Conservation (phyloP, 108 stramenopile species). For the Phaeodactylum tricornutum region DNA sequence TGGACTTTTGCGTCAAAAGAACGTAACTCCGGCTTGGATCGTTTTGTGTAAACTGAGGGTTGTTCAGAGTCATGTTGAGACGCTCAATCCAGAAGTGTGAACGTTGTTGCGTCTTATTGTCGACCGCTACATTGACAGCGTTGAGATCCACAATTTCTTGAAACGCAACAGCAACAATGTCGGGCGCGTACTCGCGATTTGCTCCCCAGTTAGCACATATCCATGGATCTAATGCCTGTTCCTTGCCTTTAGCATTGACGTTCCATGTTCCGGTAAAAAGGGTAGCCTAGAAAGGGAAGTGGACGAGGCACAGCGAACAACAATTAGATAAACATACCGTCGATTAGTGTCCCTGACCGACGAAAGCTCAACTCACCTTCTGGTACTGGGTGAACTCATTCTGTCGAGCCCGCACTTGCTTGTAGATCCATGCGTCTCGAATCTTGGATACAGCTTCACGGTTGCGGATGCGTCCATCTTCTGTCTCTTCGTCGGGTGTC, state of each 20-base stretch:
- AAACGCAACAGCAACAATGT: slow-evolving; percentile 89
- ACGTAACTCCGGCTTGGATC: slow-evolving; percentile 57
- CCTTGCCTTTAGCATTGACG: slow-evolving; percentile 95
- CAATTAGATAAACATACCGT: background rate
- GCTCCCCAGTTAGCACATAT: slow-evolving; percentile 75
- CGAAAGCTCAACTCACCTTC: slow-evolving; percentile 42
- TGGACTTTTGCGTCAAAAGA: slow-evolving; percentile 49
- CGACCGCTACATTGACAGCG: slow-evolving; percentile 96
- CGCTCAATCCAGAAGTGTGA: slow-evolving; percentile 82
- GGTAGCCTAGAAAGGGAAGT: slow-evolving; percentile 24
- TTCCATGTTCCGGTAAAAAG: slow-evolving; percentile 97
- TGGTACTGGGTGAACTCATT: slow-evolving; percentile 80
- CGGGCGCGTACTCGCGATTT: slow-evolving; percentile 41
- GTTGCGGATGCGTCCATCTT: slow-evolving; percentile 78
- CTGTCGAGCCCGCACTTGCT: slow-evolving; percentile 70
- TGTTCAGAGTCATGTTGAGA: slow-evolving; percentile 66
- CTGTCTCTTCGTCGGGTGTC: slow-evolving; percentile 73
- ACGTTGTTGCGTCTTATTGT: slow-evolving; percentile 85
- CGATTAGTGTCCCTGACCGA: background rate
- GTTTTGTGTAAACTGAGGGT: slow-evolving; percentile 29
- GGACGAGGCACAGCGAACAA: background rate
- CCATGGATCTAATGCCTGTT: slow-evolving; percentile 66
- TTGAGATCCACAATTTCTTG: slow-evolving; percentile 99
- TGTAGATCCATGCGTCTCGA: slow-evolving; percentile 88
- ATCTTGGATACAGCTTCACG: slow-evolving; percentile 75